A percentile compares a stretch with the other conserved stretches of the same genome.
Evolutionary conservation across 352 stramenopile genomes (phyloP).

Genomic region (Phytophthora pini): DNA sequence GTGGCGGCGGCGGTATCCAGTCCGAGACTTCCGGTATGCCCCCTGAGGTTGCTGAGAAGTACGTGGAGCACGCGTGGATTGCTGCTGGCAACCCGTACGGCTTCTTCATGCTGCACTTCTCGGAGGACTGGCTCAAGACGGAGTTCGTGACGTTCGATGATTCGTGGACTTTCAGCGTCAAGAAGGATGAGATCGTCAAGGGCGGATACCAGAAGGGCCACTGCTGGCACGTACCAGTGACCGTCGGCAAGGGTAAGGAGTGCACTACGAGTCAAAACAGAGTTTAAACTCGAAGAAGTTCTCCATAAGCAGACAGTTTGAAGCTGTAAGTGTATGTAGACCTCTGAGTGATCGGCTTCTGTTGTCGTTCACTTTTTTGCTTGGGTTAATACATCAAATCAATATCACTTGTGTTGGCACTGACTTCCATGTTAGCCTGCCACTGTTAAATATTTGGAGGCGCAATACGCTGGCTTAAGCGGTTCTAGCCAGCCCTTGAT

Average conservation of each 20-base stretch:
- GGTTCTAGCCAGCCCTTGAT: conserved; percentile 1
- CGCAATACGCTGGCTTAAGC: background rate
- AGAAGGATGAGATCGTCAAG: conserved; percentile 75
- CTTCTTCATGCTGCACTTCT: conserved; percentile 88
- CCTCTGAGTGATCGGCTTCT: conserved; percentile 6
- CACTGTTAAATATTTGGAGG: conserved; percentile 31
- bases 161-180: conserved; percentile 80
- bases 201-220: conserved; percentile 84
- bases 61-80: conserved; percentile 85
- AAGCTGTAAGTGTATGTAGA: conserved; percentile 32
- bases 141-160: conserved; percentile 88
- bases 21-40: conserved; percentile 83
- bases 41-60: conserved; percentile 75
- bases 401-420: conserved; percentile 7
- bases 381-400: conserved; percentile 24
- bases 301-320: conserved; percentile 8
- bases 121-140: conserved; percentile 84
- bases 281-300: conserved; percentile 17
- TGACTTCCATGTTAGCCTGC: conserved; percentile 5
- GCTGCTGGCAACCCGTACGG: conserved; percentile 81
- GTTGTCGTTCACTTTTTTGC: conserved; percentile 19
- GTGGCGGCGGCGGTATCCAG: conserved; percentile 85
- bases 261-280: conserved; percentile 47
- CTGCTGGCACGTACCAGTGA: conserved; percentile 88
- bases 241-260: conserved; percentile 64